A percentile compares a stretch with the other conserved stretches of the same genome.
These are phyloP conservation scores for Fistulifera solaris DNA, from an alignment of 108 stramenopile genomes.

Conservation along the genomic window DNA sequence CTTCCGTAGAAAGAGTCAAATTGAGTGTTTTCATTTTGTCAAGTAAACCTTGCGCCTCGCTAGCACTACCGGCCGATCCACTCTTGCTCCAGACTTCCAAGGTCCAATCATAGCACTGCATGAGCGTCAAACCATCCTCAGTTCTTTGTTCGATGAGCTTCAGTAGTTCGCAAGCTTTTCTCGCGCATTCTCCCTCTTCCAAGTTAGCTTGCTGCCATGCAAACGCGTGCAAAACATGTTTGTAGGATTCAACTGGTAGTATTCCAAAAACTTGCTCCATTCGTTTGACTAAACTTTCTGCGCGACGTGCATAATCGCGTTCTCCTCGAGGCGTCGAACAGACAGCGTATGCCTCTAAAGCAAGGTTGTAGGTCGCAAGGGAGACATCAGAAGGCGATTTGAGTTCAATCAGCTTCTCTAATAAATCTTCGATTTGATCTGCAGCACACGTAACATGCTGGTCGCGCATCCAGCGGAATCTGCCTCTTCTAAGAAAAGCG, in stretches of 20 bases:
- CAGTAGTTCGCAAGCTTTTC: slow-evolving; percentile 18
- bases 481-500: slow-evolving; percentile 24
- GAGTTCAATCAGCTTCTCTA: slow-evolving; percentile 16
- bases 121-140: slow-evolving; percentile 8
- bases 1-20: slow-evolving; percentile 10
- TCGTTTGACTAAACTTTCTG: slow-evolving; percentile 21
- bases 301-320: slow-evolving; percentile 30
- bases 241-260: slow-evolving; percentile 14
- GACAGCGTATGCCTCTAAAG: slow-evolving; percentile 28
- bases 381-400: slow-evolving; percentile 3
- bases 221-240: slow-evolving; percentile 29
- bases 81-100: slow-evolving; percentile 44
- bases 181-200: slow-evolving; percentile 19
- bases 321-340: slow-evolving; percentile 44
- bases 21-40: slow-evolving; percentile 14
- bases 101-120: slow-evolving; percentile 21
- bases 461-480: slow-evolving; percentile 26
- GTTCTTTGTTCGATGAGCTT: slow-evolving; percentile 12
- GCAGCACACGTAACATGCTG: slow-evolving; percentile 27
- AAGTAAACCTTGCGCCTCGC: slow-evolving; percentile 22
- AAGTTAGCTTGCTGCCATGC: slow-evolving; percentile 42
- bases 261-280: background rate
- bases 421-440: slow-evolving; percentile 24
- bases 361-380: slow-evolving; percentile 28
- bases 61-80: slow-evolving; percentile 7